Evolutionary conservation across 2,329 filamentous ascomycete species (phyloP).

Genomic region (Neospermospora avenae): DNA sequence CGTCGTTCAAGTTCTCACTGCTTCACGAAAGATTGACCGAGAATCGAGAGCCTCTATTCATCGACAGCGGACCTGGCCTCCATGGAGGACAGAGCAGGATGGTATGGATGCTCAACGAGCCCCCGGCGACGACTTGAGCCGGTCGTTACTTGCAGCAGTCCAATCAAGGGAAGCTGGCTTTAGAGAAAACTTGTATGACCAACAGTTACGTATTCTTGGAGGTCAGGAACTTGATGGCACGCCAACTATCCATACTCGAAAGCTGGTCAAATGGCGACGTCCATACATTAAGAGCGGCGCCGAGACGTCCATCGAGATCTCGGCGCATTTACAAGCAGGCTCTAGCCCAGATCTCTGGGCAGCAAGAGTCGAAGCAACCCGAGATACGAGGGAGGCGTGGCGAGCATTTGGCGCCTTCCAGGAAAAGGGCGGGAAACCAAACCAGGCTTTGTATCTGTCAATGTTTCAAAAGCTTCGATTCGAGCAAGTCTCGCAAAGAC

Average conservation of each 20-base stretch:
- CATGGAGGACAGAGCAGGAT: slow-evolving; percentile 54
- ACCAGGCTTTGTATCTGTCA: slow-evolving; percentile 49
- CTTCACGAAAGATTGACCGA: slow-evolving; percentile 48
- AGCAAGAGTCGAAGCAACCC: slow-evolving; percentile 54
- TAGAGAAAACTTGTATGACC: slow-evolving; percentile 42
- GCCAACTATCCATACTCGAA: slow-evolving; percentile 55
- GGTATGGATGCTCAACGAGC: slow-evolving; percentile 55
- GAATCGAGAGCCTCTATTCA: slow-evolving; percentile 49
- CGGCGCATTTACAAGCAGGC: not conserved
- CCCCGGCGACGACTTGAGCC: slow-evolving; percentile 50
- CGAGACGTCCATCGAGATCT: not conserved
- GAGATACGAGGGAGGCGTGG: slow-evolving; percentile 62
- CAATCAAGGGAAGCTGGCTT: slow-evolving; percentile 58
- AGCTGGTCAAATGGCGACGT: slow-evolving; percentile 27
- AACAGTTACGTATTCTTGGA: slow-evolving; percentile 49
- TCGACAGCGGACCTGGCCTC: slow-evolving; percentile 55
- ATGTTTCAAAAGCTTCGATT: slow-evolving; percentile 58
- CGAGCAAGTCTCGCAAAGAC: slow-evolving; percentile 29
- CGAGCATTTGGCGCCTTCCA: slow-evolving; percentile 38
- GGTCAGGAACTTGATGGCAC: slow-evolving; percentile 48
- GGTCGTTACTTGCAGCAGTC: slow-evolving; percentile 50
- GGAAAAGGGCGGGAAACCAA: slow-evolving; percentile 37
- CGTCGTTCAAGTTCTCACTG: slow-evolving; percentile 52
- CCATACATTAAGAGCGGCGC: not conserved
- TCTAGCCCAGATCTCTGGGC: slow-evolving; percentile 43